Evolutionary conservation across 352 stramenopile species (phyloP).

Genomic region (Pythium rhizo-oryzae): DNA sequence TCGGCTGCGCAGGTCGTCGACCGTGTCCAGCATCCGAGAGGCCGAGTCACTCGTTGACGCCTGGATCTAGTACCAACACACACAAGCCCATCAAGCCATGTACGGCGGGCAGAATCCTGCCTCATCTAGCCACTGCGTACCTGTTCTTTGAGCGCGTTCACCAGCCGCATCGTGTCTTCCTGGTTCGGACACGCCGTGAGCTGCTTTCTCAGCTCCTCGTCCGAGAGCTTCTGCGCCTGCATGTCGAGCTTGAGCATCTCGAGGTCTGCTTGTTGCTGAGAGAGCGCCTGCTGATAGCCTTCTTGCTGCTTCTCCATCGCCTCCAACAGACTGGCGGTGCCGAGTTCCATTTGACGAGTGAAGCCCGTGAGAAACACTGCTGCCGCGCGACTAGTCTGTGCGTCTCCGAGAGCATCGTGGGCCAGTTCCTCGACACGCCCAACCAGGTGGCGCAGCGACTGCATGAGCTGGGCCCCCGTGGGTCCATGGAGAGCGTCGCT

Average conservation of each 20-base stretch:
- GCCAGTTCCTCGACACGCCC: conserved; percentile 41
- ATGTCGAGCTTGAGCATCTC: conserved; percentile 50
- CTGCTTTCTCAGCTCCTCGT: conserved; percentile 48
- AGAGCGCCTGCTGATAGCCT: conserved; percentile 40
- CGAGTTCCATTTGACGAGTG: conserved; percentile 66
- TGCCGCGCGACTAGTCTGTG: conserved; percentile 7
- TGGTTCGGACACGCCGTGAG: conserved; percentile 56
- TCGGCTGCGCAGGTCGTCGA: conserved; percentile 51
- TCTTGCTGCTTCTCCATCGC: conserved; percentile 59
- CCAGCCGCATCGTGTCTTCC: conserved; percentile 59
- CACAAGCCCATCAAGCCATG: background rate
- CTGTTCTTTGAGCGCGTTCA: conserved; percentile 61
- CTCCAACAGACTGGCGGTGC: conserved; percentile 58
- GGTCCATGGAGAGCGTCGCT: conserved; percentile 16
- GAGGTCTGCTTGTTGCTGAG: conserved; percentile 44
- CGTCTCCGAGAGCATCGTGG: conserved; percentile 21
- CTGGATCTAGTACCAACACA: conserved; percentile 35
- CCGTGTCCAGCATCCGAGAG: conserved; percentile 45
- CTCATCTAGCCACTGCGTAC: conserved; percentile 21
- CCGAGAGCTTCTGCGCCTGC: conserved; percentile 44
- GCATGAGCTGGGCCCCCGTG: conserved; percentile 37
- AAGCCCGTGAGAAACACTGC: conserved; percentile 37
- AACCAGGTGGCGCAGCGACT: conserved; percentile 44
- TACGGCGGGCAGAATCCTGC: no score
- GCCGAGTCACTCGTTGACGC: conserved; percentile 41